phyloP scores from a whole-genome alignment of 2,329 filamentous ascomycete genomes.

The Ophiocordyceps australis region DNA sequence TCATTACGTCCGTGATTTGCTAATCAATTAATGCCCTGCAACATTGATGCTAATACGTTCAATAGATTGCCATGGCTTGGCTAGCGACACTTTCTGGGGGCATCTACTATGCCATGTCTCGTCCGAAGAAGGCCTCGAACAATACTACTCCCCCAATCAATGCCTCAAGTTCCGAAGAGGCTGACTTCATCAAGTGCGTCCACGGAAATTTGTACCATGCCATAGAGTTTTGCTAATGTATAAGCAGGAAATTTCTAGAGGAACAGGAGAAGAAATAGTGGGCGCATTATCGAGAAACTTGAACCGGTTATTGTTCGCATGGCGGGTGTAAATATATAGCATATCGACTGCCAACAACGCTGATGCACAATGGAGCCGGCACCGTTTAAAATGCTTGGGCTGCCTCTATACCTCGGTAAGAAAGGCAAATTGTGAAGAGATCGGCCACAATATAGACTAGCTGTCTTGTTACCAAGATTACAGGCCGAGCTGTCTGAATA shows the following conservation, averaged over 20 bases:
- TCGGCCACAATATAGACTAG: too few relatives aligned
- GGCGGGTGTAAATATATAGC: slow-evolving; percentile 16
- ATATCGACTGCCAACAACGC: too few relatives aligned
- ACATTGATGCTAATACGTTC: too few relatives aligned
- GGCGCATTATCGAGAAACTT: too few relatives aligned
- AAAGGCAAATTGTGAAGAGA: too few relatives aligned
- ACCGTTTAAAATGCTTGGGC: too few relatives aligned
- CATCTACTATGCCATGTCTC: slow-evolving; percentile 22
- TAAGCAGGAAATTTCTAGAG: slow-evolving; percentile 19
- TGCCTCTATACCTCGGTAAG: too few relatives aligned
- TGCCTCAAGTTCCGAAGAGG: slow-evolving; percentile 42
- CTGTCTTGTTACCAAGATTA: too few relatives aligned
- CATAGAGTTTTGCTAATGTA: slow-evolving; percentile 10
- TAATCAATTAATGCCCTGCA: too few relatives aligned
- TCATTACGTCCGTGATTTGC: slow-evolving; percentile 41
- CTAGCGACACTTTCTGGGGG: slow-evolving; percentile 32
- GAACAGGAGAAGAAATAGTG: slow-evolving; percentile 23
- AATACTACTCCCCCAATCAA: slow-evolving; percentile 38
- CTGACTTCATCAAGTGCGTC: slow-evolving; percentile 46
- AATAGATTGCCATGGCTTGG: slow-evolving; percentile 39
- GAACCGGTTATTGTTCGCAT: slow-evolving; percentile 4
- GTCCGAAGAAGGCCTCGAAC: slow-evolving; percentile 25
- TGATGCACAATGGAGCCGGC: too few relatives aligned
- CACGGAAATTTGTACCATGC: slow-evolving; percentile 1
- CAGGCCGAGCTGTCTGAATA: too few relatives aligned